Evolutionary conservation across 2,329 filamentous ascomycete species (phyloP).

Genomic region (Nemania sp.): DNA sequence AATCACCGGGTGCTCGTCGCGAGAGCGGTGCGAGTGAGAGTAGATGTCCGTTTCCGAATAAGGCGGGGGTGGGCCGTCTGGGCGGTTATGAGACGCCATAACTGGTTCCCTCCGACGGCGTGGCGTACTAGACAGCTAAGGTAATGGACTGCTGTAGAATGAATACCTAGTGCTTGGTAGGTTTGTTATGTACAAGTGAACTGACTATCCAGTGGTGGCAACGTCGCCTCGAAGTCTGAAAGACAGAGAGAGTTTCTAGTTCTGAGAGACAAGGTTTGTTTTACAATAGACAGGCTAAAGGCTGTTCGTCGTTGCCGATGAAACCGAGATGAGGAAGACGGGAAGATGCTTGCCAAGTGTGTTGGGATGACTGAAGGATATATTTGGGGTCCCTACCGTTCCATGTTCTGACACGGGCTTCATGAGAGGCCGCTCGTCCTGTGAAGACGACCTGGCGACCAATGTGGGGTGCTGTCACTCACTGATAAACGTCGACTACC

Average conservation of each 20-base stretch:
- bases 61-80: conserved; percentile 57
- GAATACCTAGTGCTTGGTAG: too few relatives aligned
- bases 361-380: not conserved
- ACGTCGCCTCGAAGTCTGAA: not conserved
- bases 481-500: not conserved
- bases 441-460: not conserved
- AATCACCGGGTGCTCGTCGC: conserved; percentile 32
- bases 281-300: not conserved
- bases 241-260: not conserved
- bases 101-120: not conserved
- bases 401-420: not conserved
- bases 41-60: conserved; percentile 63
- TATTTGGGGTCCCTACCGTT: not conserved
- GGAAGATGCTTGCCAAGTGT: not conserved
- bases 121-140: too few relatives aligned
- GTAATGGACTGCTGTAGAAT: not conserved
- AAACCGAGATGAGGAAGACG: not conserved
- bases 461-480: conserved; percentile 9
- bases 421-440: not conserved
- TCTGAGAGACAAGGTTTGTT: not conserved
- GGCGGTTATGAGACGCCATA: conserved; percentile 44
- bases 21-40: conserved; percentile 47
- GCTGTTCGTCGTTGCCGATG: not conserved
- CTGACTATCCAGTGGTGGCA: not conserved
- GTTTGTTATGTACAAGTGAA: not conserved